Evolutionary conservation across 345 rosid species (phyloP).

Genomic region (Cardamine occulta): DNA sequence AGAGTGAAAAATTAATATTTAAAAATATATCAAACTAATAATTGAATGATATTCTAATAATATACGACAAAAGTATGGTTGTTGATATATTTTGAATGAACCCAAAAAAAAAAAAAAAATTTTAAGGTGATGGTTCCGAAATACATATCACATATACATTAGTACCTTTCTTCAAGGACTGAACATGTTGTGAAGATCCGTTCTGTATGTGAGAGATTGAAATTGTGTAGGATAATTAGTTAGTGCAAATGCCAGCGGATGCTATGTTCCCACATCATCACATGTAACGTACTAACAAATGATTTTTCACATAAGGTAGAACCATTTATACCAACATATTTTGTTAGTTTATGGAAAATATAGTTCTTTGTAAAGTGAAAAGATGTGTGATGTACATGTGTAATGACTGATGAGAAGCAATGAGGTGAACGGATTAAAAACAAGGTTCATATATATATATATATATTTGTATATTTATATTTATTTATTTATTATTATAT

Average conservation of each 20-base stretch:
- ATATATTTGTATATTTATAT: neutral
- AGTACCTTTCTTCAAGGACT: neutral
- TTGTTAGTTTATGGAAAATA: neutral
- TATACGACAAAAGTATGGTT: neutral
- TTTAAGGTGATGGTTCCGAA: neutral
- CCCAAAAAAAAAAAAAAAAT: neutral
- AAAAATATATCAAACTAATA: too few relatives aligned
- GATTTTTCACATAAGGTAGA: neutral
- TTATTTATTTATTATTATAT: neutral
- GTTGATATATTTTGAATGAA: neutral
- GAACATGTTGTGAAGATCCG: neutral
- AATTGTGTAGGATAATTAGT: neutral
- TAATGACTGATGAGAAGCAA: neutral
- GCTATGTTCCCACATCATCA: slow-evolving; percentile 5
- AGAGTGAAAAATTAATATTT: neutral
- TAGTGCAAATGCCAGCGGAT: neutral
- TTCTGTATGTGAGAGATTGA: neutral
- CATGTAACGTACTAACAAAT: neutral
- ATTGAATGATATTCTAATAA: too few relatives aligned
- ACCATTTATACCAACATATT: neutral
- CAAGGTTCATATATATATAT: neutral
- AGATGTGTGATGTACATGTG: neutral
- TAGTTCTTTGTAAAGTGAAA: neutral
- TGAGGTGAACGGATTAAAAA: neutral
- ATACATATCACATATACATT: neutral